Percentiles rank a stretch among this genome's conserved stretches.
These are phyloP conservation scores for Ilex paraguariensis DNA, from an alignment of 305 asterid genomes.

Conservation along the genomic window DNA sequence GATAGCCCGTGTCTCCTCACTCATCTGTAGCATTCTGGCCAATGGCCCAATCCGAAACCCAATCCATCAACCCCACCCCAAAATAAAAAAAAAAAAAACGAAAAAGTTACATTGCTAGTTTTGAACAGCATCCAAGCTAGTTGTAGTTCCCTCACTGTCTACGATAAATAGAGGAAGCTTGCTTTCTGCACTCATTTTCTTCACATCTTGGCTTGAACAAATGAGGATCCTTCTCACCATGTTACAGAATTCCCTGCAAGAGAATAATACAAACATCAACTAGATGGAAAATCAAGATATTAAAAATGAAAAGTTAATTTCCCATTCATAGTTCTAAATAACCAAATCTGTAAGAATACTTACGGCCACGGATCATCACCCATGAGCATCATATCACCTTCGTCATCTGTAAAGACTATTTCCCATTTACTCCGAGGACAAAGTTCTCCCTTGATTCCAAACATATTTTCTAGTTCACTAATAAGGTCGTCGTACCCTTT, in stretches of 20 bases:
- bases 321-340: not conserved
- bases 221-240: constrained; percentile 80
- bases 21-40: not conserved
- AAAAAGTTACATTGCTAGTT: constrained; percentile 16
- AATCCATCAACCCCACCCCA: not conserved
- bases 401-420: constrained; percentile 81
- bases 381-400: constrained; percentile 95
- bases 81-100: constrained; percentile 2
- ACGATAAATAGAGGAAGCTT: constrained; percentile 38
- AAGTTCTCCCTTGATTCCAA: constrained; percentile 79
- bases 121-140: constrained; percentile 22
- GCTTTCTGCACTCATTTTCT: constrained; percentile 59
- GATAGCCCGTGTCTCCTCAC: not conserved
- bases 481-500: constrained; percentile 73
- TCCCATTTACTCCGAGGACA: constrained; percentile 68
- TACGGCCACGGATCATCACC: constrained; percentile 99
- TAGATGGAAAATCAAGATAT: too few relatives aligned
- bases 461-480: constrained; percentile 76
- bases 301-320: not conserved
- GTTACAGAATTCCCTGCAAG: constrained; percentile 76
- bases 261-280: not conserved
- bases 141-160: constrained; percentile 35
- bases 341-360: constrained; percentile 21
- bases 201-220: constrained; percentile 70
- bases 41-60: not conserved